phyloP scores from a whole-genome alignment of 805 yeast genomes.

The Dipodascus albidus region DNA sequence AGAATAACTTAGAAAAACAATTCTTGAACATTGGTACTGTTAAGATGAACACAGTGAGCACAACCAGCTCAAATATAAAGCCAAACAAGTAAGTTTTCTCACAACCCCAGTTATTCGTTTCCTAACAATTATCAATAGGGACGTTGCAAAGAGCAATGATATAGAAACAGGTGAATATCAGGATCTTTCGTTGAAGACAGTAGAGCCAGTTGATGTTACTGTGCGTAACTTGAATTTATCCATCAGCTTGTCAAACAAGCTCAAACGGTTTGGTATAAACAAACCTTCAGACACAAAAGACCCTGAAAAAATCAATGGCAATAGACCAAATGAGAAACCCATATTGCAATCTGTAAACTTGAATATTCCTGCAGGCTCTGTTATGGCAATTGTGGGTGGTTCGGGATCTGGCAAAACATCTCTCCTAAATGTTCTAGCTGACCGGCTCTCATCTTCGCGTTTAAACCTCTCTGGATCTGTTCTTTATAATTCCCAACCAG shows the following conservation, averaged over 20 bases:
- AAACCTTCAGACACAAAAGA: background rate
- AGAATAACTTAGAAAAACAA: too few relatives aligned
- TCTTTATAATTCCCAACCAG: constrained; percentile 18
- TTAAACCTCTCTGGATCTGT: constrained; percentile 19
- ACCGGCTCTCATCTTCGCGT: constrained; percentile 17
- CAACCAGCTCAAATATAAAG: too few relatives aligned
- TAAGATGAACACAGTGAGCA: too few relatives aligned
- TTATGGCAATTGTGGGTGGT: constrained; percentile 79
- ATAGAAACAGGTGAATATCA: too few relatives aligned
- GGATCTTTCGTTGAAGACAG: background rate
- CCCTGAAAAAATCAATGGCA: too few relatives aligned
- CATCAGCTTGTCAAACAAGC: background rate
- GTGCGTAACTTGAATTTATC: background rate
- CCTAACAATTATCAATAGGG: too few relatives aligned
- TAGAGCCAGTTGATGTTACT: background rate
- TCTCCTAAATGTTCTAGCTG: constrained; percentile 40
- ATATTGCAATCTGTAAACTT: constrained; percentile 44
- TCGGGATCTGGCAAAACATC: constrained; percentile 86
- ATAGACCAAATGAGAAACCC: constrained; percentile 18
- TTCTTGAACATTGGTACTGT: too few relatives aligned
- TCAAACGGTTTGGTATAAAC: background rate
- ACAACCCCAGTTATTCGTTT: too few relatives aligned
- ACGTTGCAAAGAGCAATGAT: too few relatives aligned
- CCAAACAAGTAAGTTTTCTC: too few relatives aligned
- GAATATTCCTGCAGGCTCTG: constrained; percentile 45